Base-by-base conservation (phyloP, 2,329 filamentous ascomycete genomes). In the Fusarium proliferatum region DNA sequence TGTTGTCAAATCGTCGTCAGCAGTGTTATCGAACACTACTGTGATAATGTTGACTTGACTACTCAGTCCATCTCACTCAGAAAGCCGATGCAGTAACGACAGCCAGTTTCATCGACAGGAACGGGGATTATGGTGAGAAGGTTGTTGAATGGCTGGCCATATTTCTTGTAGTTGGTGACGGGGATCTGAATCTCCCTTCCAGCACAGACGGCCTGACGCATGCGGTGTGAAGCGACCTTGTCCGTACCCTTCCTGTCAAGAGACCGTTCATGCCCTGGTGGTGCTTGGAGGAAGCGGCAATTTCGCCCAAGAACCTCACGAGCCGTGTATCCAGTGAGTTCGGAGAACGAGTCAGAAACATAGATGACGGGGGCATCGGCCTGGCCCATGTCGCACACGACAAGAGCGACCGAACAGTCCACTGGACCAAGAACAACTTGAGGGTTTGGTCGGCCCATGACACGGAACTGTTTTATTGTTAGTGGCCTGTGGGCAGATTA, bases 111-210 rank as follows among this genome's bases (percentile, higher is more conserved):
- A 45, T 93, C 89, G 87, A 91, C 92, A 4, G 85, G 84, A 39
- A 97, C 90, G 0, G 94, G 94, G 60, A 97, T 93, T 86, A 97
- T 94, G n/a, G 92, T 94, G 59, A 97, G 85, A 17, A 95, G 80
- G 76, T 97, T 97, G 85, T 92, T 92, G 79, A 97, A 97, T 0
- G 87, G 87, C 75, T 94, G 88, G 1, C 95, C 94, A 57, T 93
- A 91, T 82, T 94, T 93, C 72, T 92, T 90, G 80, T 95, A 97
- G 79, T 97, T 97, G 79, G 92, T 91, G 19, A 97, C 80, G 41
- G 84, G 78, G 9, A 88, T 73, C 61, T 88, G 85, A 9, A 88
- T 76, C 77, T 90, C 88, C 36, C 78, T 65, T 46, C 84, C 82
- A 6, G 77, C 68, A n/a, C 83, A 80, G 28, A 89, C 79, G 3